Conservation (phyloP, 2,329 filamentous ascomycete genomes). For the Diaporthe vaccinii region DNA sequence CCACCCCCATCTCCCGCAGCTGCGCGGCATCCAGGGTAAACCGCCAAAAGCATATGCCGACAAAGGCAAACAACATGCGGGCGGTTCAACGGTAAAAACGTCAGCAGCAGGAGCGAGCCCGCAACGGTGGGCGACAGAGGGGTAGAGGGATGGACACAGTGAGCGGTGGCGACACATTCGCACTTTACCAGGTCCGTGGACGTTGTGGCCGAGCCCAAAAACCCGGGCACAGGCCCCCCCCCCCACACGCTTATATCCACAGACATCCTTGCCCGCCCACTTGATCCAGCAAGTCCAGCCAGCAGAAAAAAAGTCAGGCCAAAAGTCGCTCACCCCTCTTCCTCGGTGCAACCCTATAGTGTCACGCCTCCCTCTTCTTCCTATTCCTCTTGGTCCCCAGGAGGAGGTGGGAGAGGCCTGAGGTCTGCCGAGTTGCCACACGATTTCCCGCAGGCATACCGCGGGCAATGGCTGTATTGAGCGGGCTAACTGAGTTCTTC, state of each 20-base stretch:
- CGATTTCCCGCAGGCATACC: neutral
- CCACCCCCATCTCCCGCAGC: conserved; percentile 3
- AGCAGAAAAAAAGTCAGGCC: conserved; percentile 38
- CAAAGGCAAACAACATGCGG: neutral
- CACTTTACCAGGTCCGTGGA: conserved; percentile 36
- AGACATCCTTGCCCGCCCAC: conserved; percentile 34
- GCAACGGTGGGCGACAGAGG: conserved; percentile 23
- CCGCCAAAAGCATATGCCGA: conserved; percentile 12
- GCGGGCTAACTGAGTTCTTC: neutral
- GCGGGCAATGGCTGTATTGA: conserved; percentile 6
- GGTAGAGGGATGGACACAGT: conserved; percentile 29
- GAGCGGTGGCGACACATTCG: conserved; percentile 21
- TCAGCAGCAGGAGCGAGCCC: conserved; percentile 21
- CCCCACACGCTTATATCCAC: conserved; percentile 24
- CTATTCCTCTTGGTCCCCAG: conserved; percentile 6
- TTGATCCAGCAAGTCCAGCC: conserved; percentile 32
- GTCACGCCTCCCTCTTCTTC: conserved; percentile 36
- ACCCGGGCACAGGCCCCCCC: conserved; percentile 30
- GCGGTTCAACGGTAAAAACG: conserved; percentile 16
- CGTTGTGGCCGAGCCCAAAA: conserved; percentile 37
- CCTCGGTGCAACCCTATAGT: conserved; percentile 42
- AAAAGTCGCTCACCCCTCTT: conserved; percentile 39
- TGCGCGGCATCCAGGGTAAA: conserved; percentile 24
- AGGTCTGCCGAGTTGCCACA: conserved; percentile 27
- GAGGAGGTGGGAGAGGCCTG: conserved; percentile 17